A percentile compares a stretch with the other conserved stretches of the same genome.
phyloP scores from a whole-genome alignment of 2,329 filamentous ascomycete genomes.

The Calonectria multiphialidica region DNA sequence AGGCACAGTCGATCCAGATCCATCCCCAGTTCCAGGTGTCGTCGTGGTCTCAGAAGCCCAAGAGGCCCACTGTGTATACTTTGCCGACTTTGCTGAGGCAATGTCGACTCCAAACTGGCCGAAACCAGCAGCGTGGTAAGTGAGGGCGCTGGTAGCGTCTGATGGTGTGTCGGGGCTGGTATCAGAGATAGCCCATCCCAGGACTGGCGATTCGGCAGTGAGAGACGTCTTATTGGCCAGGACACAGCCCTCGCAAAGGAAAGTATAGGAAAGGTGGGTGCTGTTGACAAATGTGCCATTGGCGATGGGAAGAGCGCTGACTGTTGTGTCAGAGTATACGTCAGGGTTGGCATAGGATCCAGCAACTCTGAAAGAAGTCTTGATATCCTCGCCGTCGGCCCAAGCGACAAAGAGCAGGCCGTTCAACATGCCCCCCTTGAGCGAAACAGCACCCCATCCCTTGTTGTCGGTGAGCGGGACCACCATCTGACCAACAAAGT shows the following conservation, averaged over 20 bases:
- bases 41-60: constrained; percentile 40
- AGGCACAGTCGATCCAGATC: constrained; percentile 25
- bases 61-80: constrained; percentile 40
- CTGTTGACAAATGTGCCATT: constrained; percentile 65
- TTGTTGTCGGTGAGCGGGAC: constrained; percentile 49
- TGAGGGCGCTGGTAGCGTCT: constrained; percentile 48
- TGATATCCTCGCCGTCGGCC: constrained; percentile 58
- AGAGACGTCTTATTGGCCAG: constrained; percentile 49
- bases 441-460: constrained; percentile 61
- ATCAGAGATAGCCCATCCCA: constrained; percentile 56
- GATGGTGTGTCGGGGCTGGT: constrained; percentile 47
- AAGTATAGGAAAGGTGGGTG: constrained; percentile 66
- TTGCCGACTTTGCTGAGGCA: constrained; percentile 47
- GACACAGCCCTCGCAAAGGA: constrained; percentile 62
- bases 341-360: constrained; percentile 60
- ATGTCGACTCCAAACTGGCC: constrained; percentile 51
- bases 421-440: constrained; percentile 60
- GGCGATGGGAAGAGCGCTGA: constrained; percentile 56
- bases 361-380: constrained; percentile 44
- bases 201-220: constrained; percentile 40
- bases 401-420: constrained; percentile 63
- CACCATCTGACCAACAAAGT: constrained; percentile 68
- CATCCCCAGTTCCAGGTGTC: constrained; percentile 18
- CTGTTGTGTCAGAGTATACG: constrained; percentile 56
- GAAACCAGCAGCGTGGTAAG: constrained; percentile 55